Conservation (phyloP, 148 eudicot species). For the Drosera capensis region DNA sequence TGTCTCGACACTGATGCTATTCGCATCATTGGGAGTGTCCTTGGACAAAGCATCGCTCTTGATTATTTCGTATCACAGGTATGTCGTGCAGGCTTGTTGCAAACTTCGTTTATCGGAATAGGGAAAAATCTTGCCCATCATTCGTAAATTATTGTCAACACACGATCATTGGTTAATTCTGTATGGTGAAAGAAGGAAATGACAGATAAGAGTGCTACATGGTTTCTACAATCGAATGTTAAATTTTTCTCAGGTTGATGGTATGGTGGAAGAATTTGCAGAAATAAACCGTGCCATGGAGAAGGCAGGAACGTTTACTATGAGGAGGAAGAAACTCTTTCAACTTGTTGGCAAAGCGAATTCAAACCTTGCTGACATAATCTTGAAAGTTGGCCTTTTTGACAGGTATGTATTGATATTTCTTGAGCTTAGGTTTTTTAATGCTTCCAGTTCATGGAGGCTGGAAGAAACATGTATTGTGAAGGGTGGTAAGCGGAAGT, state of each 20-base stretch:
- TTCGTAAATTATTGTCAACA: too few species aligned
- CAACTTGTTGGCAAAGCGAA: conserved; percentile 96
- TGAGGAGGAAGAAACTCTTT: conserved; percentile 79
- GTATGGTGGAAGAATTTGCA: conserved; percentile 80
- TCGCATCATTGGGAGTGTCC: conserved; percentile 86
- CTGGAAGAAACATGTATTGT: too few species aligned
- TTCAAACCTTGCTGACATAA: conserved; percentile 86
- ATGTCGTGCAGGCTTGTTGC: conserved; percentile 2
- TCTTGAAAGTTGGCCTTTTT: conserved; percentile 86
- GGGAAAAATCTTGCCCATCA: too few species aligned
- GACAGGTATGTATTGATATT: conserved; percentile 55
- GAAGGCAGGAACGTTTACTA: conserved; percentile 79
- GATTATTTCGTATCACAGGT: conserved; percentile 95
- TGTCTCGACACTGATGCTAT: conserved; percentile 67
- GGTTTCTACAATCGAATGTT: too few species aligned
- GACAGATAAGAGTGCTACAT: too few species aligned
- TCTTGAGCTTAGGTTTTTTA: too few species aligned
- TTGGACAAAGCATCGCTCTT: conserved; percentile 89
- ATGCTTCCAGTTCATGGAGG: too few species aligned
- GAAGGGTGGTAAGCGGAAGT: too few species aligned
- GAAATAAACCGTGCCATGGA: conserved; percentile 87
- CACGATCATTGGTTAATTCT: too few species aligned
- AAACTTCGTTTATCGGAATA: too few species aligned
- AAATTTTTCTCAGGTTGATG: conserved; percentile 55
- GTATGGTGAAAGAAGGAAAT: too few species aligned